Evolutionary conservation across 495 filamentous ascomycete species (phyloP).

Genomic region (Hypoxylon subgilvum): DNA sequence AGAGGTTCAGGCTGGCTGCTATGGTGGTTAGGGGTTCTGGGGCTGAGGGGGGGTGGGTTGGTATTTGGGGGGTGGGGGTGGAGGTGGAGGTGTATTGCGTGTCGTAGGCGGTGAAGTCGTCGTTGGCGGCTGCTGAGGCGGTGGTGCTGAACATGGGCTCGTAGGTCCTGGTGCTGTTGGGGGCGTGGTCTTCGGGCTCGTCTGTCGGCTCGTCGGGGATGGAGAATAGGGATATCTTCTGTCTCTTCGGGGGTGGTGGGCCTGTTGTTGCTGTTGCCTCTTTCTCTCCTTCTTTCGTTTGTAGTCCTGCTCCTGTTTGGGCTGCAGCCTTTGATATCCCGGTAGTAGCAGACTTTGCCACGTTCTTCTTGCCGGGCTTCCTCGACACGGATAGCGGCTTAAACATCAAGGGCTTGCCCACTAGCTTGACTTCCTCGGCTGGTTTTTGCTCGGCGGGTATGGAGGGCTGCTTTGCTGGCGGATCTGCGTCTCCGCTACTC

Average conservation of each 20-base stretch:
- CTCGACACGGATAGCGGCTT: conserved; percentile 81
- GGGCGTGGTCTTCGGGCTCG: neutral
- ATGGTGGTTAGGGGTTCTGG: conserved; percentile 65
- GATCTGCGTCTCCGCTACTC: conserved; percentile 22
- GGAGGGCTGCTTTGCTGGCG: conserved; percentile 42
- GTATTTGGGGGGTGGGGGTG: conserved; percentile 32
- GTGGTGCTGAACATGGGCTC: conserved; percentile 48
- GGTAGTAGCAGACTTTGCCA: conserved; percentile 21
- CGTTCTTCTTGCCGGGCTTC: conserved; percentile 71
- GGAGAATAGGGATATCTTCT: conserved; percentile 55
- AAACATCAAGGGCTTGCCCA: conserved; percentile 84
- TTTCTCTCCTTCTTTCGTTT: conserved; percentile 15
- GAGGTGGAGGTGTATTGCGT: conserved; percentile 35
- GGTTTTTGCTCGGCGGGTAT: conserved; percentile 55
- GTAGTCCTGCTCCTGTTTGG: conserved; percentile 16
- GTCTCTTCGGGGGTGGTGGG: conserved; percentile 41
- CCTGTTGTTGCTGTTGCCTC: conserved; percentile 15
- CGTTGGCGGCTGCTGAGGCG: conserved; percentile 36
- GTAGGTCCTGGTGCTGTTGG: conserved; percentile 43
- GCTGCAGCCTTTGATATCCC: conserved; percentile 17
- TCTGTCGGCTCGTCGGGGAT: conserved; percentile 41
- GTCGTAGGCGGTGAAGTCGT: conserved; percentile 46
- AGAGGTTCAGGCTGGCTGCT: conserved; percentile 70
- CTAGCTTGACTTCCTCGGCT: conserved; percentile 67
- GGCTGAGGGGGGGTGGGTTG: conserved; percentile 21